Base-by-base conservation (phyloP, 225 moss, liverwort and hornwort genomes). In the Polytrichum formosum region DNA sequence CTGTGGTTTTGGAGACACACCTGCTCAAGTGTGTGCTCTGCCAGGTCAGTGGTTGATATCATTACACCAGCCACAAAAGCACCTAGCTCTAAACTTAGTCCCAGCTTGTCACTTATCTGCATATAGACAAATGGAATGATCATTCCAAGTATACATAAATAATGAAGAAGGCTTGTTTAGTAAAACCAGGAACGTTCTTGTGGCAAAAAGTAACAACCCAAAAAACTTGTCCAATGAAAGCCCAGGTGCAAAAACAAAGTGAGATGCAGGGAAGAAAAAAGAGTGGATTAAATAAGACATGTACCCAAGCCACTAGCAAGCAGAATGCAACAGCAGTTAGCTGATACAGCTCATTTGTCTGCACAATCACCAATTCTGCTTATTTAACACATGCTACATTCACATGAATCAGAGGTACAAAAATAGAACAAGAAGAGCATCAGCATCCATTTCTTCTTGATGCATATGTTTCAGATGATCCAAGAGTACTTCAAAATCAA, bases 31-130 rank as follows among this genome's bases (percentile, higher is more conserved):
- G 97, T 98, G 78, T 98, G 94, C 68, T 94, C 90, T 30, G 97
- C 91, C 68, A 92, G 85, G 35, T 98, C 97, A 28, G 97, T 90
- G 66, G 91, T 90, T 28, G 97, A 94, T 61, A 98, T 94, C 97
- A 98, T 94, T 28, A 98, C 94, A 66, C 97, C 97, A 28, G 97
- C 97, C 33, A 98, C 94, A 70, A 98, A 98, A 4, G 97, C 97
- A 76, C 97, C 97, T 70, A 98, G 88, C 89, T 98, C 97, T 75
- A 98, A 88, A 75, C 97, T 98, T 76, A 98, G 78, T 75, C 97
- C 97, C 37, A 92, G 74, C 79, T 91, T 98, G 75, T 98, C 97
- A 67, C 94, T 98, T 73, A 92, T 86, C 88, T 88, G 88, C 54
- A 85, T 53, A 46, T 9, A 58, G 6, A 20, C 5, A 7, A 13